phyloP scores from a whole-genome alignment of 2,329 filamentous ascomycete genomes.

The Colletotrichum lupini region DNA sequence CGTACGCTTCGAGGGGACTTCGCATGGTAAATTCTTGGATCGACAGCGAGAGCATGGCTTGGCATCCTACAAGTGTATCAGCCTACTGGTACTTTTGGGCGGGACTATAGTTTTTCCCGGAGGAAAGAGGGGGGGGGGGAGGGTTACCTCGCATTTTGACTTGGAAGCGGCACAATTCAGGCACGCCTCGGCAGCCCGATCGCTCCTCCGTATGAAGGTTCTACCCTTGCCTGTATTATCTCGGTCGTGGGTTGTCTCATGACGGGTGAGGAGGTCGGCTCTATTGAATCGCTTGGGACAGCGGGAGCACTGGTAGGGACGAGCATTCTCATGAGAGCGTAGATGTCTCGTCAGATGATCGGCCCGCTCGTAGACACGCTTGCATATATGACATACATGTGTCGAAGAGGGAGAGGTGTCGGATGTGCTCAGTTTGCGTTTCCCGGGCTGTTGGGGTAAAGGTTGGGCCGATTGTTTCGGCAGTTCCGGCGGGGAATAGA shows the following conservation, averaged over 20 bases:
- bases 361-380: slow-evolving; percentile 29
- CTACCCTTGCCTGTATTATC: slow-evolving; percentile 32
- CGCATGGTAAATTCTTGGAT: slow-evolving; percentile 27
- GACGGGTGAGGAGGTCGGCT: slow-evolving; percentile 32
- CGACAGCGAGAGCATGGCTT: slow-evolving; percentile 32
- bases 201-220: slow-evolving; percentile 30
- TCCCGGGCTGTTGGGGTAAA: slow-evolving; percentile 15
- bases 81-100: not conserved
- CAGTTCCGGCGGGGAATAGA: slow-evolving; percentile 19
- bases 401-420: slow-evolving; percentile 21
- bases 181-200: slow-evolving; percentile 31
- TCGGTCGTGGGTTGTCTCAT: slow-evolving; percentile 33
- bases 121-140: not conserved
- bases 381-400: slow-evolving; percentile 33
- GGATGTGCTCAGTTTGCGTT: slow-evolving; percentile 27
- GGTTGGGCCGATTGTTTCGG: slow-evolving; percentile 24
- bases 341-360: slow-evolving; percentile 31
- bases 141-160: slow-evolving; percentile 33
- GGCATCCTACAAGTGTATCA: slow-evolving; percentile 4
- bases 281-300: slow-evolving; percentile 33
- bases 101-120: not conserved
- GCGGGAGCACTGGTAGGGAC: slow-evolving; percentile 29
- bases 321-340: slow-evolving; percentile 32
- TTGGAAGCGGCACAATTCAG: slow-evolving; percentile 32
- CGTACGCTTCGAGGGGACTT: slow-evolving; percentile 28